Evolutionary conservation across 1,284 basidiomycete species (phyloP), one percentile per base, ranked within the genome.

Genomic region (Athelia sp.): DNA sequence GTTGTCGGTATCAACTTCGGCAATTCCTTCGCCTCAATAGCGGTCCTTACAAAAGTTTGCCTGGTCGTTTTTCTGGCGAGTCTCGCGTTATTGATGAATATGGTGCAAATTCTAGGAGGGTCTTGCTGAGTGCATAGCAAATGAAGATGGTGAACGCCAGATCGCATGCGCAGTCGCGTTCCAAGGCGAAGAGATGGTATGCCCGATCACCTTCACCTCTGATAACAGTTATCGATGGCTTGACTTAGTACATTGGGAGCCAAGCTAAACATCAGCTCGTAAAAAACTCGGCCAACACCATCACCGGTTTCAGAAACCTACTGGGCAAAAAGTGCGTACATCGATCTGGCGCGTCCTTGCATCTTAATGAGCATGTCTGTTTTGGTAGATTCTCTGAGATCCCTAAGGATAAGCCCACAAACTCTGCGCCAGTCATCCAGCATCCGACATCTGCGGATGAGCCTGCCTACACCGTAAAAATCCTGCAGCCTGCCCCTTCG

Each of bases 111-210:
- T 9, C 34, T 58, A 93, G 90, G 91, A 95, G 70, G 91, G 91
- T 21, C 74, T 87, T 40, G 85, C 94, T 29, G 90, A 92, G 64
- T 95, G 91, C 65, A 98, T 99, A 56, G 96, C 96, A 21, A 98
- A 98, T 68, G 95, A 99, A 68, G 96, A 98, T 63, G 96, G 96
- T 45, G 96, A 98, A 67, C 86, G 96, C 36, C 97, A 99, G 72
- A 97, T 99, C 62, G 94, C 94, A 0, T 95, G 91, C 62, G 93
- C 93, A 36, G 79, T 99, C 53, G 85, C 95, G 0, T 99, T 96
- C 69, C 84, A 87, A 54, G 94, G 91, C 21, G 88, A 93, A 65
- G 89, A 98, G 69, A 83, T 87, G 62, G 93, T 92, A 60, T 61
- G 85, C 74, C 6, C 10, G 3, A 23, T 43, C 24, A 35, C 17